A percentile compares a stretch with the other conserved stretches of the same genome.
Conservation (phyloP, 768 basidiomycete genomes). For the Asterophora lycoperdoides region DNA sequence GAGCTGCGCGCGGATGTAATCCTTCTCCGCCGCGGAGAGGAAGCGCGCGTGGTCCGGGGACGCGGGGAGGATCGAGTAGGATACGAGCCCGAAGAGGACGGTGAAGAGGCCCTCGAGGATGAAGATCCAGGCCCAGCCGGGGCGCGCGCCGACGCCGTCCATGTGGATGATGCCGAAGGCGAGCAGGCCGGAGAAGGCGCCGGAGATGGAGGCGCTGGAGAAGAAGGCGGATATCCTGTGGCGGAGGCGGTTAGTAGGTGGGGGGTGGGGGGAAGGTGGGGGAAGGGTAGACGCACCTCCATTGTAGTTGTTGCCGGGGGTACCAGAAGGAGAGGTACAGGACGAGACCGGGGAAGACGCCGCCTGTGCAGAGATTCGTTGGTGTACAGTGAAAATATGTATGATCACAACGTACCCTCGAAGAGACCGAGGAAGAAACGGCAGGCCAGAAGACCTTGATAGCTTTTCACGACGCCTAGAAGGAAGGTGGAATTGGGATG, state of each 20-base stretch:
- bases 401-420: slow-evolving; percentile 45
- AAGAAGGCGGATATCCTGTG: slow-evolving; percentile 46
- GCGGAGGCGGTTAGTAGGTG: slow-evolving; percentile 23
- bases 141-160: slow-evolving; percentile 47
- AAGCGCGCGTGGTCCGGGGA: slow-evolving; percentile 44
- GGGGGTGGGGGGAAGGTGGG: neutral
- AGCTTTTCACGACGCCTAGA: slow-evolving; percentile 43
- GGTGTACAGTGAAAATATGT: too few relatives aligned
- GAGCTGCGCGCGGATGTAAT: slow-evolving; percentile 38
- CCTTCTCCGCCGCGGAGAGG: slow-evolving; percentile 46
- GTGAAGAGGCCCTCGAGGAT: slow-evolving; percentile 67
- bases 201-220: slow-evolving; percentile 52
- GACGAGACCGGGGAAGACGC: slow-evolving; percentile 54
- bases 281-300: slow-evolving; percentile 29
- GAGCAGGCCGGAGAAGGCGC: slow-evolving; percentile 67
- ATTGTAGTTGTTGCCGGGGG: slow-evolving; percentile 45
- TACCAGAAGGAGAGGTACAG: slow-evolving; percentile 56
- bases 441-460: slow-evolving; percentile 41
- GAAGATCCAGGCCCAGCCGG: slow-evolving; percentile 71
- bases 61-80: slow-evolving; percentile 47
- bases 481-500: too few relatives aligned
- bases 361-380: slow-evolving; percentile 43
- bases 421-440: slow-evolving; percentile 51
- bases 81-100: slow-evolving; percentile 46
- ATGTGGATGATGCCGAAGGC: slow-evolving; percentile 64